Percentiles rank a stretch among this genome's conserved stretches.
Evolutionary conservation across 1,139 yeast species (phyloP).

Genomic region (Saccharomycopsis hybrid): DNA sequence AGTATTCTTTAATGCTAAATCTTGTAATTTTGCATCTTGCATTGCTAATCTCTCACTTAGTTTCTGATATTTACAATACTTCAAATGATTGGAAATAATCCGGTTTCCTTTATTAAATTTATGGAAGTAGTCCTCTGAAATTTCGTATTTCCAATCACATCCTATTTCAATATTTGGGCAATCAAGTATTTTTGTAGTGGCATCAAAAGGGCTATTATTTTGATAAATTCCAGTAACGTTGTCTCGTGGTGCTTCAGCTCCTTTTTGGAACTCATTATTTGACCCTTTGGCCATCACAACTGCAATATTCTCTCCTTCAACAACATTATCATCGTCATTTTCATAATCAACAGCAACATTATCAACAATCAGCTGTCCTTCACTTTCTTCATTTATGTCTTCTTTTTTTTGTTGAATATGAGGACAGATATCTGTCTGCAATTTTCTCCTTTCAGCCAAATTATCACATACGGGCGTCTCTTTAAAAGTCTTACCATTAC

Average conservation of each 20-base stretch:
- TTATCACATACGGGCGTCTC: not conserved
- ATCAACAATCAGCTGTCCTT: too few relatives aligned
- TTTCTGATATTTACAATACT: slow-evolving; percentile 2
- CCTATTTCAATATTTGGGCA: slow-evolving; percentile 6
- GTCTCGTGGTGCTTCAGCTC: too few relatives aligned
- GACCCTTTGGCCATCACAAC: too few relatives aligned
- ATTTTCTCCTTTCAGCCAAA: not conserved
- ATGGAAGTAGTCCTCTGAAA: not conserved
- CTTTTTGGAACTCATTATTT: not conserved
- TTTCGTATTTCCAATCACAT: slow-evolving; percentile 2
- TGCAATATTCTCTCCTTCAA: too few relatives aligned
- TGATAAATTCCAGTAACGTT: not conserved
- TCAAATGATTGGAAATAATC: not conserved
- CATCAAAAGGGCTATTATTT: too few relatives aligned
- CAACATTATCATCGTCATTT: not conserved
- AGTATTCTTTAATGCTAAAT: not conserved
- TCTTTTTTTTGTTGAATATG: too few relatives aligned
- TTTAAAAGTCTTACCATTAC: too few relatives aligned
- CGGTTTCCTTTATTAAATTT: not conserved
- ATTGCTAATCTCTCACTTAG: not conserved
- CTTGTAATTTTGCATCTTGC: too few relatives aligned
- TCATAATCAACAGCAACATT: too few relatives aligned
- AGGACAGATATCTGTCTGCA: not conserved
- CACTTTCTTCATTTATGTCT: too few relatives aligned
- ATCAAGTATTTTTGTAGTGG: not conserved